Percentiles rank a stretch among this genome's conserved stretches.
These are phyloP conservation scores for Alternaria brassicae DNA, from an alignment of 2,329 filamentous ascomycete genomes.

Conservation along the genomic window DNA sequence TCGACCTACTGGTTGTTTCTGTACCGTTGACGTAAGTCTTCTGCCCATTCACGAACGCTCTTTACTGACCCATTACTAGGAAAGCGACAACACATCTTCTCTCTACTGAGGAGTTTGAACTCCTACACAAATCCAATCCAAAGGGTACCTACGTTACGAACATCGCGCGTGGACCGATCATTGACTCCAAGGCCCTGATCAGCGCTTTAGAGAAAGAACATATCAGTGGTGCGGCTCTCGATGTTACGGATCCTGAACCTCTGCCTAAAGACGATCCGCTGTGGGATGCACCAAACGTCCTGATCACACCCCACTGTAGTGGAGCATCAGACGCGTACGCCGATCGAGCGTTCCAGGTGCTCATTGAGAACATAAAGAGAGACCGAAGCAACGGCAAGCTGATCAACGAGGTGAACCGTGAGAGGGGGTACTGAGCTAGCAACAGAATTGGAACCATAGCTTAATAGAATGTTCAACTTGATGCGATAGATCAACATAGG, in stretches of 20 bases:
- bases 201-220: conserved; percentile 64
- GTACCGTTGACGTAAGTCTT: conserved; percentile 62
- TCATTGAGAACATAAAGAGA: conserved; percentile 64
- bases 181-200: conserved; percentile 69
- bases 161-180: conserved; percentile 70
- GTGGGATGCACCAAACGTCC: conserved; percentile 73
- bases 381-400: conserved; percentile 61
- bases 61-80: conserved; percentile 19
- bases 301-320: conserved; percentile 72
- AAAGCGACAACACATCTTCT: conserved; percentile 62
- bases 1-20: conserved; percentile 64
- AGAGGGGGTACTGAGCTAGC: conserved; percentile 63
- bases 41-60: neutral
- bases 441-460: neutral
- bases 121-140: conserved; percentile 57
- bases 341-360: conserved; percentile 64
- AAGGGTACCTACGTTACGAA: conserved; percentile 70
- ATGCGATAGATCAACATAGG: conserved; percentile 3
- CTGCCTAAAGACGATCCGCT: conserved; percentile 71
- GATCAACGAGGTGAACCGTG: conserved; percentile 68
- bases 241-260: conserved; percentile 82
- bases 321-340: conserved; percentile 62
- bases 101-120: conserved; percentile 61
- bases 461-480: neutral
- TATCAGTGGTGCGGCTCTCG: conserved; percentile 72